phyloP scores from a whole-genome alignment of 352 stramenopile genomes.

The Phytopythium kandeliae region DNA sequence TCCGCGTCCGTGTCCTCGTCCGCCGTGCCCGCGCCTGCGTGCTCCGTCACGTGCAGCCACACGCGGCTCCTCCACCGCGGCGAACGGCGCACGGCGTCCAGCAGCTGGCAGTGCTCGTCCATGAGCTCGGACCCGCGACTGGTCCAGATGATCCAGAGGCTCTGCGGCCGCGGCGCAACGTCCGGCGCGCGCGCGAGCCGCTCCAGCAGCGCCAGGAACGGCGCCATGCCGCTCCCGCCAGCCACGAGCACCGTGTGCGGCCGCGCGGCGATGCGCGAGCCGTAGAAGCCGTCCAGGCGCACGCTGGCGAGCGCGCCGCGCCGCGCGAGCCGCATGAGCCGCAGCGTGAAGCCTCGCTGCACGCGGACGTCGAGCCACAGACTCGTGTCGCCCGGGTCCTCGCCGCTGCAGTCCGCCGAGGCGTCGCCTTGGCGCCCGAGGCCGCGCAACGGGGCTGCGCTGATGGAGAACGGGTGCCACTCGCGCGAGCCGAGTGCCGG shows the following conservation, averaged over 20 bases:
- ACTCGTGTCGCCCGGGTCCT: constrained; percentile 7
- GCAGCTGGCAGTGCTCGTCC: constrained; percentile 32
- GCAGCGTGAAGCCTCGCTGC: constrained; percentile 50
- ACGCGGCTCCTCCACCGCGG: constrained; percentile 40
- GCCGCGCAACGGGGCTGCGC: too few species aligned
- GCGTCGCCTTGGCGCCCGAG: too few species aligned
- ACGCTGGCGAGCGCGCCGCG: constrained; percentile 31
- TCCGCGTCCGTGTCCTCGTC: constrained; percentile 22
- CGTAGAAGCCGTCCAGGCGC: constrained; percentile 73
- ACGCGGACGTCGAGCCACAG: constrained; percentile 59
- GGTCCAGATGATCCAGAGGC: constrained; percentile 49
- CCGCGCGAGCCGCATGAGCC: constrained; percentile 40
- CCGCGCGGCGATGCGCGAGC: constrained; percentile 34
- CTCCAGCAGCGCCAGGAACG: constrained; percentile 61
- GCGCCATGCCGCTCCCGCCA: constrained; percentile 66
- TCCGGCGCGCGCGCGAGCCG: constrained; percentile 22
- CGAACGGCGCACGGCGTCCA: constrained; percentile 33
- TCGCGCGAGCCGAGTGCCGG: constrained; percentile 40
- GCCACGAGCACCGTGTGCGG: constrained; percentile 65
- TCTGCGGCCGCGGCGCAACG: constrained; percentile 12
- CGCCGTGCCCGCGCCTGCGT: constrained; percentile 17
- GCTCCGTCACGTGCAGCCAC: constrained; percentile 39
- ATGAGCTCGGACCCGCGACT: constrained; percentile 42
- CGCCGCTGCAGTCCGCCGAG: background rate
- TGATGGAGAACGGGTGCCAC: constrained; percentile 75